A percentile compares a stretch with the other conserved stretches of the same genome.
phyloP scores from a whole-genome alignment of 208 protist species.

The Entamoeba moshkovskii region DNA sequence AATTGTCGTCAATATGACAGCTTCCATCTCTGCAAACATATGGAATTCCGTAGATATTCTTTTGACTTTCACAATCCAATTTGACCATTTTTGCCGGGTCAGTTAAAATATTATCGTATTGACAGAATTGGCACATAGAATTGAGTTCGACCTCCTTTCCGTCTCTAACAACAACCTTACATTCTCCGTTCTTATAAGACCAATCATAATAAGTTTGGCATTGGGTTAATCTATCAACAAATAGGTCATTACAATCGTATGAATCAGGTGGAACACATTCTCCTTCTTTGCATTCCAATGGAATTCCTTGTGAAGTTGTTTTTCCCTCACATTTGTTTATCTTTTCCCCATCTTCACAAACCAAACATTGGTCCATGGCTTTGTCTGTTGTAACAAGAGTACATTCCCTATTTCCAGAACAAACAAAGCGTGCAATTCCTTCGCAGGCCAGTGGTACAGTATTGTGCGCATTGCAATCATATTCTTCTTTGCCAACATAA shows the following conservation, averaged over 20 bases:
- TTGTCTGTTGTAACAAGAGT: neutral
- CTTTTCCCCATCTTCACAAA: neutral
- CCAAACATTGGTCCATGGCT: neutral
- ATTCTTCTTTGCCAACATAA: neutral
- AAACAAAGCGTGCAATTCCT: neutral
- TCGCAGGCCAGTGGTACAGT: neutral
- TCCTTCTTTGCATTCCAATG: neutral
- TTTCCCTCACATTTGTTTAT: neutral
- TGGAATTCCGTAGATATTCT: neutral
- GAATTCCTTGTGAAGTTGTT: neutral
- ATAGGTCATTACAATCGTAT: neutral
- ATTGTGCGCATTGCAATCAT: neutral
- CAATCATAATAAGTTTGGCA: neutral
- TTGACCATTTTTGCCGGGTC: neutral
- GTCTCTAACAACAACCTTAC: neutral
- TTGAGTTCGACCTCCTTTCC: neutral
- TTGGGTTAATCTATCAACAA: neutral
- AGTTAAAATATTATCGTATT: neutral
- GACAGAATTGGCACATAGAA: neutral
- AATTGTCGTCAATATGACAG: neutral
- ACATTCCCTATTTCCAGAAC: neutral
- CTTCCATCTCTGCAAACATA: neutral
- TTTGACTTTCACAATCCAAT: neutral
- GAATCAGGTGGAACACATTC: neutral
- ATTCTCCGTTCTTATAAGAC: neutral